Evolutionary conservation across 1,139 yeast species (phyloP).

Genomic region (Geotrichum phurueaensis): DNA sequence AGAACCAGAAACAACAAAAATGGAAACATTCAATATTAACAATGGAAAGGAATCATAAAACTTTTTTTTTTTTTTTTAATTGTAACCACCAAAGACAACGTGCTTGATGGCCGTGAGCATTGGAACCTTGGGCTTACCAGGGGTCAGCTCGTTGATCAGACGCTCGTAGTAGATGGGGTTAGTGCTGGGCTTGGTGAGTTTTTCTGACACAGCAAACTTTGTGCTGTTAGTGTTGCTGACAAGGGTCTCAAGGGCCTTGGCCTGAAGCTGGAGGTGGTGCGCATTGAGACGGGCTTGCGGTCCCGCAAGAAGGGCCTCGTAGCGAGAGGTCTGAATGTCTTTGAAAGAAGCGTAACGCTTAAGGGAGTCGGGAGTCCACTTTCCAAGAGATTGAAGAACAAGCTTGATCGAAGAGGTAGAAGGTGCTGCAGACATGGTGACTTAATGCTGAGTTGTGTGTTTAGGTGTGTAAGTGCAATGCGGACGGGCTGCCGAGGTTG

Average conservation of each 20-base stretch:
- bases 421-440: slow-evolving; percentile 12
- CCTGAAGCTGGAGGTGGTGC: slow-evolving; percentile 28
- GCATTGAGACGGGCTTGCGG: slow-evolving; percentile 24
- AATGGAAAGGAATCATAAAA: neutral
- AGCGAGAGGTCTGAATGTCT: slow-evolving; percentile 28
- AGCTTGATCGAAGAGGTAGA: slow-evolving; percentile 23
- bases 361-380: slow-evolving; percentile 30
- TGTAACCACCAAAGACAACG: slow-evolving; percentile 36
- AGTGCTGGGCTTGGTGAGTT: slow-evolving; percentile 70
- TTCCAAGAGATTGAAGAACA: slow-evolving; percentile 19
- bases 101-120: slow-evolving; percentile 33
- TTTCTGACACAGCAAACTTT: slow-evolving; percentile 38
- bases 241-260: slow-evolving; percentile 26
- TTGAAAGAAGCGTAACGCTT: slow-evolving; percentile 34
- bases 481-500: neutral
- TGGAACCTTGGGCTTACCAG: slow-evolving; percentile 65
- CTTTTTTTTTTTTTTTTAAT: slow-evolving; percentile 14
- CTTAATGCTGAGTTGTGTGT: neutral
- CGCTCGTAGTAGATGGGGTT: slow-evolving; percentile 74
- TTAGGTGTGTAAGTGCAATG: neutral
- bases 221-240: slow-evolving; percentile 23
- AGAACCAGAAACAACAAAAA: neutral
- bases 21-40: neutral
- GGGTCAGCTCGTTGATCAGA: slow-evolving; percentile 62
- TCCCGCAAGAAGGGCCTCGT: slow-evolving; percentile 25